Base-by-base conservation (phyloP, 768 basidiomycete species). In the Podaxis sp. region DNA sequence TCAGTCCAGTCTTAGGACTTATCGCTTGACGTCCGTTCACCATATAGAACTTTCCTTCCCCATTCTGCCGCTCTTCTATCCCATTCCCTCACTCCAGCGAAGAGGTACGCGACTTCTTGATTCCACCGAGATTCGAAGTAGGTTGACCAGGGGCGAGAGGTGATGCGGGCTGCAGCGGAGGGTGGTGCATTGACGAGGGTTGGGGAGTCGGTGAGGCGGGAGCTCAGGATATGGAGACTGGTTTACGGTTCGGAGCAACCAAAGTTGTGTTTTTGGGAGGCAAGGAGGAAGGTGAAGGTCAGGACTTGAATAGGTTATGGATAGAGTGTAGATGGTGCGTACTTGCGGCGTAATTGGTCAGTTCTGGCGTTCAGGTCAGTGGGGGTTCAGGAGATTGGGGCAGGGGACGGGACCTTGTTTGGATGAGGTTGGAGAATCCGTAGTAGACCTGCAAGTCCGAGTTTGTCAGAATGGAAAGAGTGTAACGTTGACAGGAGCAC, bases 381-480 rank as follows among this genome's bases (percentile, higher is more conserved):
- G 63, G 56, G 10, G 48, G 22, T n/a, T 41, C 26, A 51, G 48
- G 30, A 52, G 17, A 55, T n/a, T 38, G 20, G 26, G 55, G 52
- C 38, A 33, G 26, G 24, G 28, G 50, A 61, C 52, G 48, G 48
- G 48, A 86, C 88, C 80, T 79, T 50, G 82, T 81, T 54, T 83
- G 80, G 53, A 89, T 87, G 72, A 88, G 69, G 67, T 81, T 85
- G 2, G 87, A 89, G 70, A 89, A 87, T 24, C 87, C 88, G 72
- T 89, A 89, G 74, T 89, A 90, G 4, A 88, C 78, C 87, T 87
- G 65, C 11, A 59, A 33, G 26, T 40, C 56, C 28, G 41, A 24
- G 46, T 49, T 24, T 8, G 46, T 60, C 24, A 37, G 48, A 13
- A 26, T 26, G 17, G 41, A 8, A 12, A 17, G 12, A 46, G 28